phyloP scores from a whole-genome alignment of 345 rosid genomes.

The Bruguiera parviflora region DNA sequence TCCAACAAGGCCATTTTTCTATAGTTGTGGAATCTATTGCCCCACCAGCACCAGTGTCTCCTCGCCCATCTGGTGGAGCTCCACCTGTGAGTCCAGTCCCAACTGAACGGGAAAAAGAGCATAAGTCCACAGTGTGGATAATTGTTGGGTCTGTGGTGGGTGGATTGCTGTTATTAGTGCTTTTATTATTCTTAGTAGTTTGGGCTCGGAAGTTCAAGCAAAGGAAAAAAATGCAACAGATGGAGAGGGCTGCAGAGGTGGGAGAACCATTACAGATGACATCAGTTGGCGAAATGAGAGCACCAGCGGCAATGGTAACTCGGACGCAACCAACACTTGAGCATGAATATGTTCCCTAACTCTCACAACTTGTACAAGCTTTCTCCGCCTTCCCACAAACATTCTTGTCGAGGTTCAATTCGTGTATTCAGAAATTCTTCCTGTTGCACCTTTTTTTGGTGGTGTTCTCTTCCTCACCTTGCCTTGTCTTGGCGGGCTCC shows the following conservation, averaged over 20 bases:
- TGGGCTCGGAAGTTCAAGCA: slow-evolving; percentile 59
- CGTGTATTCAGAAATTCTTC: slow-evolving; percentile 43
- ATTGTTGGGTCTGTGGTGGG: slow-evolving; percentile 77
- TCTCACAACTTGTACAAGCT: slow-evolving; percentile 26
- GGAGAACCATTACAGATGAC: slow-evolving; percentile 88
- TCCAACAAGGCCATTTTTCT: slow-evolving; percentile 78
- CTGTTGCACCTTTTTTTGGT: slow-evolving; percentile 39
- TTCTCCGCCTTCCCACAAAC: slow-evolving; percentile 22
- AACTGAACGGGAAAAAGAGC: slow-evolving; percentile 25
- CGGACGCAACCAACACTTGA: slow-evolving; percentile 89
- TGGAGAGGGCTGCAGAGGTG: slow-evolving; percentile 91
- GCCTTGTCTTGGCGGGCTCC: slow-evolving; percentile 27
- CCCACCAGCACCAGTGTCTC: slow-evolving; percentile 39
- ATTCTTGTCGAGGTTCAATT: slow-evolving; percentile 39
- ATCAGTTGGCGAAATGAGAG: slow-evolving; percentile 71
- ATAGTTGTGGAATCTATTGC: slow-evolving; percentile 61
- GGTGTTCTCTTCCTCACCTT: slow-evolving; percentile 22
- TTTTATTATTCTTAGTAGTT: slow-evolving; percentile 45
- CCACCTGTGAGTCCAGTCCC: slow-evolving; percentile 13
- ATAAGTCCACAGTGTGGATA: slow-evolving; percentile 47
- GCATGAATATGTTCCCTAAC: slow-evolving; percentile 71
- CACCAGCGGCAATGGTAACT: slow-evolving; percentile 77
- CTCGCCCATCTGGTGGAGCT: slow-evolving; percentile 18
- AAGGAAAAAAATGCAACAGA: slow-evolving; percentile 63
- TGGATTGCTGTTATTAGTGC: slow-evolving; percentile 50